Percentiles rank a stretch among this genome's conserved stretches.
Conservation (phyloP, 129 eudicot genomes). For the Saussurea involucrata region DNA sequence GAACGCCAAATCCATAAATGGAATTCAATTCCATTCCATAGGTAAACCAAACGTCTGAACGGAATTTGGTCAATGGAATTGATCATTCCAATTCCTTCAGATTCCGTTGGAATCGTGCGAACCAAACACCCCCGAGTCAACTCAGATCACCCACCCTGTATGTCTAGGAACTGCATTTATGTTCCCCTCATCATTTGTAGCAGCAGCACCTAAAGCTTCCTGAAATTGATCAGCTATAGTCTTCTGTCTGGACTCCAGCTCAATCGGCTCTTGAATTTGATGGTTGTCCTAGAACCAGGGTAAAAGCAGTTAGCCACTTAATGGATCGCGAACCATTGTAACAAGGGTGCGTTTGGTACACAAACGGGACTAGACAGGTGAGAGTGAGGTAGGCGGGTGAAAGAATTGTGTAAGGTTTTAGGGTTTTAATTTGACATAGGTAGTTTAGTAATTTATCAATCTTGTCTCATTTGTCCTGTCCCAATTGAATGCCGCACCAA, state of each 20-base stretch:
- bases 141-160: conserved; percentile 44
- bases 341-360: neutral
- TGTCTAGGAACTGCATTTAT: conserved; percentile 33
- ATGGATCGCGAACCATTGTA: neutral
- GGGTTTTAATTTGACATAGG: neutral
- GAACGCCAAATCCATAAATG: no score
- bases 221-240: conserved; percentile 82
- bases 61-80: no score
- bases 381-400: neutral
- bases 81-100: no score
- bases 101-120: no score
- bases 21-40: no score
- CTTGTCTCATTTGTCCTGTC: neutral
- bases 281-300: conserved; percentile 31
- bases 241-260: conserved; percentile 35
- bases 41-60: no score
- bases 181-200: conserved; percentile 35
- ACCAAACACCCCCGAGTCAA: no score
- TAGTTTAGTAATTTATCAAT: neutral
- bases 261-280: conserved; percentile 28
- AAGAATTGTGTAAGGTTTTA: neutral
- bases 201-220: conserved; percentile 58
- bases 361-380: neutral
- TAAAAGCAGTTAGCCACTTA: neutral
- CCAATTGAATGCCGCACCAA: neutral